Percentiles rank a stretch among this genome's conserved stretches.
These are phyloP conservation scores for Paraphoma sp. DNA, from an alignment of 2,329 filamentous ascomycete species.

Conservation along the genomic window DNA sequence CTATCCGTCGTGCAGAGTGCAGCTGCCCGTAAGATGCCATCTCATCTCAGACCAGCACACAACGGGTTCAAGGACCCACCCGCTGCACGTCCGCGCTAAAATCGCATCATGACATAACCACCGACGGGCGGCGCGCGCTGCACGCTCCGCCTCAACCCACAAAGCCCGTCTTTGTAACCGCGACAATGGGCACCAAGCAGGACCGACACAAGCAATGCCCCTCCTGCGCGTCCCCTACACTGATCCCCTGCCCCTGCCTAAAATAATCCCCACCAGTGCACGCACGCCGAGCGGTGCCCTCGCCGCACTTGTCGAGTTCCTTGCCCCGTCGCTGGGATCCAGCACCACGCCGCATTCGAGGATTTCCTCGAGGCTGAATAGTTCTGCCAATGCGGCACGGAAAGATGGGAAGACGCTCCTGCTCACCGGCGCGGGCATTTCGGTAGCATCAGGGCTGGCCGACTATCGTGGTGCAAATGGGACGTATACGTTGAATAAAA, in stretches of 20 bases:
- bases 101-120: constrained; percentile 7
- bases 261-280: constrained; percentile 76
- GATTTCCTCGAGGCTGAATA: constrained; percentile 4
- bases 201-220: constrained; percentile 55
- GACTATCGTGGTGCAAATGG: constrained; percentile 91
- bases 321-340: constrained; percentile 56
- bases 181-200: constrained; percentile 1
- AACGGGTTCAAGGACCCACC: neutral
- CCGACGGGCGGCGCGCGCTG: neutral
- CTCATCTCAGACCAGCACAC: constrained; percentile 4
- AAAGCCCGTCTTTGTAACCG: neutral
- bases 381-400: neutral
- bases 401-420: constrained; percentile 65
- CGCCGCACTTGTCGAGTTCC: constrained; percentile 77
- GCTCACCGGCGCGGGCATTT: constrained; percentile 86
- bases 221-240: constrained; percentile 92
- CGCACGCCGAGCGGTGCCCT: constrained; percentile 75
- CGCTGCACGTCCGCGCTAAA: neutral
- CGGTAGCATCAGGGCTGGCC: constrained; percentile 88
- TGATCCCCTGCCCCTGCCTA: constrained; percentile 76
- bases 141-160: neutral
- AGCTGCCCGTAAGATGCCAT: neutral
- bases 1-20: neutral
- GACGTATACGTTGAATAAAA: constrained; percentile 90
- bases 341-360: constrained; percentile 2